Evolutionary conservation across 1,139 yeast genomes (phyloP).

Genomic region (Zygosaccharomyces sapae): DNA sequence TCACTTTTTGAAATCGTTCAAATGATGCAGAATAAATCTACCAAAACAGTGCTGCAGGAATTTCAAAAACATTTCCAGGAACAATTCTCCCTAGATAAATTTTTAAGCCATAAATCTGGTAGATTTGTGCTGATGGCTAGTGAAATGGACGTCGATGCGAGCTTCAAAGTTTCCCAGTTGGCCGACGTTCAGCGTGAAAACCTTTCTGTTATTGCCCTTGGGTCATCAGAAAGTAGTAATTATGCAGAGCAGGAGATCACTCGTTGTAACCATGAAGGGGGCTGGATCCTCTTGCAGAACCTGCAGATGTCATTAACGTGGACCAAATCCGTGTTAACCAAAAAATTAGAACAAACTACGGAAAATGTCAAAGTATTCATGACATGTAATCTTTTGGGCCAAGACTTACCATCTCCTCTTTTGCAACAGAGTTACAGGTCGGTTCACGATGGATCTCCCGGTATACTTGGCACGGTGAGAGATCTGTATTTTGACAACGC

Average conservation of each 20-base stretch:
- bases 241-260: conserved; percentile 54
- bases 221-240: conserved; percentile 63
- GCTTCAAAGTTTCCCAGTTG: conserved; percentile 48
- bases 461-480: conserved; percentile 48
- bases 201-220: conserved; percentile 60
- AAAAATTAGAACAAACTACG: conserved; percentile 13
- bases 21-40: neutral
- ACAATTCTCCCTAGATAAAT: conserved; percentile 1
- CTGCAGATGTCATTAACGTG: conserved; percentile 67
- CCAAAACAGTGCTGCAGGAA: conserved; percentile 7
- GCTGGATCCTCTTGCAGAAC: conserved; percentile 76
- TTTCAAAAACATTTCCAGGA: conserved; percentile 1
- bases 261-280: conserved; percentile 44
- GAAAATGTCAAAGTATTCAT: conserved; percentile 21
- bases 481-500: conserved; percentile 41
- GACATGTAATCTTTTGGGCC: conserved; percentile 23
- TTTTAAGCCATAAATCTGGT: conserved; percentile 6
- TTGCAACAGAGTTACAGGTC: conserved; percentile 33
- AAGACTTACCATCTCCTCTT: conserved; percentile 50
- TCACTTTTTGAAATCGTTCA: neutral
- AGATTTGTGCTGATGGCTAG: conserved; percentile 49
- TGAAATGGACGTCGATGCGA: conserved; percentile 64
- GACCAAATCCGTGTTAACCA: conserved; percentile 42
- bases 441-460: conserved; percentile 54
- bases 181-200: conserved; percentile 36